Evolutionary conservation across 2,329 filamentous ascomycete genomes (phyloP), one percentile per base, ranked within the genome.

Genomic region (Penicillium rolfsii): DNA sequence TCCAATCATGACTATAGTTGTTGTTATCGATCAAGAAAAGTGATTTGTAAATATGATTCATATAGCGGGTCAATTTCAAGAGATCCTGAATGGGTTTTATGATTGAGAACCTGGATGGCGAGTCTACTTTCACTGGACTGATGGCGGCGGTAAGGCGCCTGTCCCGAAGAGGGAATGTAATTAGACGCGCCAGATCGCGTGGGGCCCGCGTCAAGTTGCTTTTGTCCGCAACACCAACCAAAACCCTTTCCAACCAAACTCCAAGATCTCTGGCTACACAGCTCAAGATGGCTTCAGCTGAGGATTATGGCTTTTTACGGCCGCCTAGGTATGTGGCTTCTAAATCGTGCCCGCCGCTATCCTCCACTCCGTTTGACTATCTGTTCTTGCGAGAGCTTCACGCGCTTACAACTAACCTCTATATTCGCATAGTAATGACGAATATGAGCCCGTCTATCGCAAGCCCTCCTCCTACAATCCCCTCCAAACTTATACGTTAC

Each of bases 401-500:
- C 38, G 12, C 7, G 56, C 67, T 70, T 41, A 70, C 57, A 52
- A 41, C 60, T 55, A 16, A 52, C 53, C 41, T 52, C 43, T 2
- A 41, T 58, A 11, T 36, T 52, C 38, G 30, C 14, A 56, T 57
- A 74, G 71, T 53, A 72, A 79, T 53, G 71, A 79, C 41, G 72
- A 79, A 66, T 71, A 76, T 60, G 64, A 74, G n/a, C 69, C 73
- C 16, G 67, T 85, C 24, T 79, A 85, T 52, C 88, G 89, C 58
- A 80, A 76, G 50, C 67, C 81, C 22, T 88, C 86, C 3, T 70
- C 78, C 58, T 98, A 97, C 81, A 89, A 87, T 59, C 88, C 94
- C 0, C 83, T 96, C 30, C 80, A 87, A 57, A 90, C 88, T 7
- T 98, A 93, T 76, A 81, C 81, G 52, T 85, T 98, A 9, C 85